Evolutionary conservation across 768 basidiomycete genomes (phyloP), one percentile per base, ranked within the genome.

Genomic region (Pholiota molesta): DNA sequence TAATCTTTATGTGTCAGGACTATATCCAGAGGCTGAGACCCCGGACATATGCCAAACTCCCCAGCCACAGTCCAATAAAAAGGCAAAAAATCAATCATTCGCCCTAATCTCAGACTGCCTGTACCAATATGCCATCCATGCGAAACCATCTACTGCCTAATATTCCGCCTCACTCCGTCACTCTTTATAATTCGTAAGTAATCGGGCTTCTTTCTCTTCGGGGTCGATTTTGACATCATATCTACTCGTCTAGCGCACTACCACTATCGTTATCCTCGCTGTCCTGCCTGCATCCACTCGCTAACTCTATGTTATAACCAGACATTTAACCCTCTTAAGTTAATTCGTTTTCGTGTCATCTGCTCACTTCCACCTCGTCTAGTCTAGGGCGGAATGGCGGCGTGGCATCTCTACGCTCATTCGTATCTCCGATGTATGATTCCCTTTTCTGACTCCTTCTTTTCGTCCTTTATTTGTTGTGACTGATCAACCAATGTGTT

Each of bases 31-130:
- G 55, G 39, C 45, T 60, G 13, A 60, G 62, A 59, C 62, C 65
- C 21, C 64, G 67, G 40, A 62, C 64, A 31, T 64, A 65, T 11
- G 53, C 57, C 26, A 65, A 65, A 49, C 52, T 62, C 28, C 57
- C 61, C 21, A 63, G 64, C 52, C 62, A 68, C 54, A 55, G 61
- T 21, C 68, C 70, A 39, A 55, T 65, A 23, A 71, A 71, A 53
- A 59, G 65, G 47, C 62, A 68, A 35, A 71, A 63, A 17, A 13
- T 65, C 14, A 67, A 59, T 67, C 21, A 42, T 19, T 33, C 42
- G 23, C 21, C 16, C 19, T 57, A 57, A 57, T 57, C 33, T 31
- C 42, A 31, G 17, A 16, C 29, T 35, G 11, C 31, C 21, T 26
- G 19, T 49, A 49, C 23, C 47, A 23, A 21, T 31, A n/a, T 58